Evolutionary conservation across 108 stramenopile genomes (phyloP).

Genomic region (Skeletonema tropicum): DNA sequence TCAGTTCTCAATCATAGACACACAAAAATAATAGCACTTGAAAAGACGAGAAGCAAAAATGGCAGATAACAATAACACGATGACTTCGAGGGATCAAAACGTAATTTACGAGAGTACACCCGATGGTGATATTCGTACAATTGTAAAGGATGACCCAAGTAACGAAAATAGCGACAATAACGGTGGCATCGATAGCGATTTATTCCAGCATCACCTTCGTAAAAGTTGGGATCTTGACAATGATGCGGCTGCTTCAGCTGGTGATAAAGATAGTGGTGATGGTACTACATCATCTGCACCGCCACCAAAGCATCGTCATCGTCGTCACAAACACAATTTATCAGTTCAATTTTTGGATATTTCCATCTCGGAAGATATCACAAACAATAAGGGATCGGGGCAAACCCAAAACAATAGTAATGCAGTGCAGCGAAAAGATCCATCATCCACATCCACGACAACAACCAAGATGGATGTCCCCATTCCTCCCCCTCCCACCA

Average conservation of each 20-base stretch:
- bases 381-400: constrained; percentile 1
- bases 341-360: constrained; percentile 24
- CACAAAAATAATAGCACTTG: no score
- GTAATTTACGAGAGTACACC: constrained; percentile 20
- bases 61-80: neutral
- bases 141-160: neutral
- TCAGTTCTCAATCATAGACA: no score
- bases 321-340: constrained; percentile 23
- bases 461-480: neutral
- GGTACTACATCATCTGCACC: neutral
- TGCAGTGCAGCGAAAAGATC: neutral
- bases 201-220: constrained; percentile 1
- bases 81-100: neutral
- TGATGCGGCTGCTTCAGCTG: neutral
- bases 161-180: neutral
- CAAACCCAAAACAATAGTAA: no score
- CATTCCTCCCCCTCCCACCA: neutral
- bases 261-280: neutral
- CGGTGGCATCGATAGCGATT: neutral
- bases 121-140: constrained; percentile 21
- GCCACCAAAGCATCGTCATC: neutral
- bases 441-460: neutral
- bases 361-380: constrained; percentile 21
- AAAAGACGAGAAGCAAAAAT: neutral
- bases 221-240: constrained; percentile 15